Evolutionary conservation across 495 filamentous ascomycete species (phyloP).

Genomic region (Rostrohypoxylon terebratum): DNA sequence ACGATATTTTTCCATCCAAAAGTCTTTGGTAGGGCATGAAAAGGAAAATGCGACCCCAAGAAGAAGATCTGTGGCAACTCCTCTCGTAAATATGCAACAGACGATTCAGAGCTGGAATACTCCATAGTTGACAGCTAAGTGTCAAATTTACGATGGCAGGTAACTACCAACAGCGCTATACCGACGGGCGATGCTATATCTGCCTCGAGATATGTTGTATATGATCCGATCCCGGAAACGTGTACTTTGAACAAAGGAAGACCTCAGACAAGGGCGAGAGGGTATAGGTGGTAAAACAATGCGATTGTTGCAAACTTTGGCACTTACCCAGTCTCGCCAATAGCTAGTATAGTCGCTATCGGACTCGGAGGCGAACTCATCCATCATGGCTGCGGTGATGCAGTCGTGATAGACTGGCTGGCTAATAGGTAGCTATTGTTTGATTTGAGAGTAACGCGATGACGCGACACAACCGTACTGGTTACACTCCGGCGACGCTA

Average conservation of each 20-base stretch:
- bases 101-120: not conserved
- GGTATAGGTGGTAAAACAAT: not conserved
- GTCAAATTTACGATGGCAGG: not conserved
- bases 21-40: not conserved
- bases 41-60: not conserved
- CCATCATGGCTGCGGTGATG: slow-evolving; percentile 65
- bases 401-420: slow-evolving; percentile 17
- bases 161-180: not conserved
- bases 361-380: slow-evolving; percentile 96
- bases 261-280: not conserved
- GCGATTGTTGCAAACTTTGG: not conserved
- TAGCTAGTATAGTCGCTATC: slow-evolving; percentile 99
- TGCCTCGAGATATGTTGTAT: not conserved
- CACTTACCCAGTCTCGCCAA: slow-evolving; percentile 97
- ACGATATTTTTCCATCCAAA: not conserved
- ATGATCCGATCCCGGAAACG: not conserved
- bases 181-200: not conserved
- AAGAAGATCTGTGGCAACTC: not conserved
- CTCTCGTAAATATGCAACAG: not conserved
- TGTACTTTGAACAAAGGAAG: not conserved
- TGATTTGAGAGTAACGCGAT: slow-evolving; percentile 7
- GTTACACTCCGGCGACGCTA: slow-evolving; percentile 1
- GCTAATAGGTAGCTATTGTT: slow-evolving; percentile 10
- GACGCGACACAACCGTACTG: slow-evolving; percentile 11
- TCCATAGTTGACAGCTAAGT: not conserved